phyloP scores from a whole-genome alignment of 1,139 yeast species.

The Sugiyamaella paludigena region DNA sequence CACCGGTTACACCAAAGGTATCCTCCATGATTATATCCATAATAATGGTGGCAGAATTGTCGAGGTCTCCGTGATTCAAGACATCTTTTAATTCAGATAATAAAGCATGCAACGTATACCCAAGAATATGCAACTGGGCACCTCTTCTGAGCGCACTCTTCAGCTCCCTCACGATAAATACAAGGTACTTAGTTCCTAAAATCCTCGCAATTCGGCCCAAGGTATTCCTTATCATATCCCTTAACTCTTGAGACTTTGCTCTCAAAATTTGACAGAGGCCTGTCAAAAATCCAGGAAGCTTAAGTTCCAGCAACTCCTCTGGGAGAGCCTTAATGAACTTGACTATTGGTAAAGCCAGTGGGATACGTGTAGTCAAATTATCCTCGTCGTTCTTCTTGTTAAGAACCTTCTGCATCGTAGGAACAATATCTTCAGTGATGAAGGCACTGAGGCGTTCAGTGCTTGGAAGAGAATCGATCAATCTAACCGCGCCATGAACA shows the following conservation, averaged over 20 bases:
- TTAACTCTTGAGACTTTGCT: slow-evolving; percentile 79
- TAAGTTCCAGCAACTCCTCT: slow-evolving; percentile 51
- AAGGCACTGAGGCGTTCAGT: slow-evolving; percentile 50
- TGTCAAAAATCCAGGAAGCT: slow-evolving; percentile 80
- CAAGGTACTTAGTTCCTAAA: slow-evolving; percentile 72
- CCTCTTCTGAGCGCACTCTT: slow-evolving; percentile 80
- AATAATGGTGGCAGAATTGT: slow-evolving; percentile 60
- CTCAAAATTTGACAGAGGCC: slow-evolving; percentile 84
- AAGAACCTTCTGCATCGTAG: slow-evolving; percentile 59
- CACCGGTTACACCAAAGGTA: slow-evolving; percentile 86
- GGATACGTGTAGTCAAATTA: slow-evolving; percentile 72
- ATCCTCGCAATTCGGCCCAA: slow-evolving; percentile 61
- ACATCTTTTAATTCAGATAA: slow-evolving; percentile 51
- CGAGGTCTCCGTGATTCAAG: slow-evolving; percentile 69
- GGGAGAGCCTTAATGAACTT: slow-evolving; percentile 64
- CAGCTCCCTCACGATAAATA: slow-evolving; percentile 73
- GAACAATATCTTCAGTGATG: slow-evolving; percentile 42
- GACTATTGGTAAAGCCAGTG: slow-evolving; percentile 80
- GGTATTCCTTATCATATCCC: slow-evolving; percentile 83
- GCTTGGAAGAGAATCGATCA: slow-evolving; percentile 35
- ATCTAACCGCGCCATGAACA: slow-evolving; percentile 19
- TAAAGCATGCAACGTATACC: slow-evolving; percentile 78
- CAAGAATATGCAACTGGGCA: slow-evolving; percentile 89
- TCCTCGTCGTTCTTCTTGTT: slow-evolving; percentile 42
- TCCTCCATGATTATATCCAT: slow-evolving; percentile 86